Base-by-base conservation (phyloP, 345 rosid species). In the Eucalyptus tenuipes region DNA sequence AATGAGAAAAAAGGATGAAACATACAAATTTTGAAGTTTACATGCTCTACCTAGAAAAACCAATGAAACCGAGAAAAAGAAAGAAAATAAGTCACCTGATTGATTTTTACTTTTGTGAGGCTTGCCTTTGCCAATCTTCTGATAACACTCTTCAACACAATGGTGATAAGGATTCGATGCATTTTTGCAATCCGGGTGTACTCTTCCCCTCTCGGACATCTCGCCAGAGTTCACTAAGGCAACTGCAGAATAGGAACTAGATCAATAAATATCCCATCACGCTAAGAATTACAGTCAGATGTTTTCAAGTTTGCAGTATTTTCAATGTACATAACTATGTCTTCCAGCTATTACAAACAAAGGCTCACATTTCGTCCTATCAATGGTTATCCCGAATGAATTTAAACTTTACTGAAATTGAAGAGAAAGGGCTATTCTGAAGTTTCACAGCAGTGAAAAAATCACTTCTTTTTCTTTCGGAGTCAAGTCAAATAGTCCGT, bases 91-190 rank as follows among this genome's bases (percentile, higher is more conserved):
- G 27, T 40, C 40, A 87, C 88, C 88, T 13, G 85, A 29, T 61
- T 64, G 33, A 33, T 37, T 89, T 59, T 50, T 80, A 14, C 86
- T 84, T 87, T 86, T 87, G 88, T 48, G 88, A n/a, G 90, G 87
- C 85, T 87, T 89, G 59, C 82, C 87, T 29, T 59, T 87, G 24
- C 79, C 90, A 47, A 87, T 61, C 64, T 89, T 89, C 87, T 27
- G 49, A 45, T 89, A 45, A 92, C 97, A 95, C 59, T 89, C 90
- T 88, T 92, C 93, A 88, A 89, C 90, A 88, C 96, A 94, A 79
- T 93, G 92, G 89, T 94, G 96, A 91, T 61, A 95, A 86, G 95
- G 95, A 90, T 95, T 95, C 85, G 94, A 87, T 29, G 95, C 93
- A 89, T 91, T 94, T 55, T 92, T 89, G 79, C 91, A 90, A 24